These are phyloP conservation scores for Nematocida parisii DNA, from an alignment of 371 early-diverging fungal genomes.

Conservation along the genomic window DNA sequence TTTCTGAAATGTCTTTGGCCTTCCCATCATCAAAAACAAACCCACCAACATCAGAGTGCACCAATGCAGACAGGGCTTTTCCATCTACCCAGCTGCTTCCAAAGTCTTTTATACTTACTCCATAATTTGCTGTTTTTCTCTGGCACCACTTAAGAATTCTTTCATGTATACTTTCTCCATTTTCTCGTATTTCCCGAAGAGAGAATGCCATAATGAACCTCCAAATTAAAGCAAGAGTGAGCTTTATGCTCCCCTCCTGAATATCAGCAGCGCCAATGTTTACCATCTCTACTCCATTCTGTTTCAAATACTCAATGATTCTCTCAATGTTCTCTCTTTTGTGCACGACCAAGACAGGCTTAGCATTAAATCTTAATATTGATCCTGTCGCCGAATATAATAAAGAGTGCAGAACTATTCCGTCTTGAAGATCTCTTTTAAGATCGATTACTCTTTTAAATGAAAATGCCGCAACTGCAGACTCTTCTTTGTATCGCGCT, in stretches of 20 bases:
- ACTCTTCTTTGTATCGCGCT: conserved; percentile 73
- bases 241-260: conserved; percentile 83
- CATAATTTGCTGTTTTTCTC: conserved; percentile 16
- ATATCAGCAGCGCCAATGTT: conserved; percentile 89
- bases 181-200: conserved; percentile 74
- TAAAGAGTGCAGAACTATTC: conserved; percentile 62
- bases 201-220: conserved; percentile 87
- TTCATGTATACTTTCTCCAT: conserved; percentile 8
- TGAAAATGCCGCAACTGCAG: conserved; percentile 75
- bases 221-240: conserved; percentile 93
- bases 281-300: conserved; percentile 78
- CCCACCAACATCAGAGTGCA: conserved; percentile 48
- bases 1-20: conserved; percentile 15
- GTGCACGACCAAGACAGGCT: conserved; percentile 83
- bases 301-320: conserved; percentile 82
- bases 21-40: conserved; percentile 48
- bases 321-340: conserved; percentile 88
- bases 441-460: conserved; percentile 72
- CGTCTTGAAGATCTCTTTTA: conserved; percentile 42
- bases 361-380: conserved; percentile 78
- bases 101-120: conserved; percentile 38
- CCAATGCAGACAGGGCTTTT: conserved; percentile 42
- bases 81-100: conserved; percentile 46
- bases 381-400: conserved; percentile 73
- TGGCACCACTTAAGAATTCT: conserved; percentile 38